Percentiles rank a stretch among this genome's conserved stretches.
Conservation (phyloP, 2,329 filamentous ascomycete species). For the Penicillium fuscoglaucum region DNA sequence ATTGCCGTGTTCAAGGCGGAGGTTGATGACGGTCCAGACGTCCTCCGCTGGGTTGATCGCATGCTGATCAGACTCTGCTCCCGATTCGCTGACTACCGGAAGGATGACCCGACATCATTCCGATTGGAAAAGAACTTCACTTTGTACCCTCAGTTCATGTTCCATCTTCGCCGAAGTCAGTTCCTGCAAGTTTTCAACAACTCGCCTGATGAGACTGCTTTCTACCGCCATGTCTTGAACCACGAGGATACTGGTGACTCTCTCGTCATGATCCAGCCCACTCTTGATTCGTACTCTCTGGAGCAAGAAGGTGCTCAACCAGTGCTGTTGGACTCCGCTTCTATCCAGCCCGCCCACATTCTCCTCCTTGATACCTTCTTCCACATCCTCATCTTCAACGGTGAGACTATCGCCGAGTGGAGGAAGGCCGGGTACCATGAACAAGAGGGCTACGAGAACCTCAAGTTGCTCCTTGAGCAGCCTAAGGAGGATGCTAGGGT, state of each 20-base stretch:
- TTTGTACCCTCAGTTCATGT: slow-evolving; percentile 99
- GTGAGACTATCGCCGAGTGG: slow-evolving; percentile 97
- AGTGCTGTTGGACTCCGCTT: slow-evolving; percentile 93
- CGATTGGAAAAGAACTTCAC: slow-evolving; percentile 98
- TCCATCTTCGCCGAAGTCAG: slow-evolving; percentile 93
- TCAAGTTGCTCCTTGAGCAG: slow-evolving; percentile 80
- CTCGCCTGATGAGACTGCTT: slow-evolving; percentile 98
- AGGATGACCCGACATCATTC: slow-evolving; percentile 97
- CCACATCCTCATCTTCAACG: slow-evolving; percentile 98
- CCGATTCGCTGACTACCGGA: slow-evolving; percentile 94
- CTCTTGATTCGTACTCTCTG: slow-evolving; percentile 93
- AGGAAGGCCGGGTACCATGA: slow-evolving; percentile 97
- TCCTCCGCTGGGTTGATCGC: slow-evolving; percentile 94
- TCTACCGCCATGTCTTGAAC: slow-evolving; percentile 94
- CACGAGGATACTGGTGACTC: slow-evolving; percentile 97
- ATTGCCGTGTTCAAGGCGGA: slow-evolving; percentile 99
- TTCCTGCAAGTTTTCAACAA: slow-evolving; percentile 99
- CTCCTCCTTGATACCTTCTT: slow-evolving; percentile 97
- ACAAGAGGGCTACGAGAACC: slow-evolving; percentile 97
- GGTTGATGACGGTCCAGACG: slow-evolving; percentile 97
- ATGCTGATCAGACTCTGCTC: slow-evolving; percentile 98
- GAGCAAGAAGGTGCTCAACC: slow-evolving; percentile 91
- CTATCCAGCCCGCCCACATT: slow-evolving; percentile 91
- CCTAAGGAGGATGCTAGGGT: slow-evolving; percentile 96
- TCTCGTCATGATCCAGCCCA: slow-evolving; percentile 98